Evolutionary conservation across 192 early-diverging fungal species (phyloP).

Genomic region (Coemansia asiatica): DNA sequence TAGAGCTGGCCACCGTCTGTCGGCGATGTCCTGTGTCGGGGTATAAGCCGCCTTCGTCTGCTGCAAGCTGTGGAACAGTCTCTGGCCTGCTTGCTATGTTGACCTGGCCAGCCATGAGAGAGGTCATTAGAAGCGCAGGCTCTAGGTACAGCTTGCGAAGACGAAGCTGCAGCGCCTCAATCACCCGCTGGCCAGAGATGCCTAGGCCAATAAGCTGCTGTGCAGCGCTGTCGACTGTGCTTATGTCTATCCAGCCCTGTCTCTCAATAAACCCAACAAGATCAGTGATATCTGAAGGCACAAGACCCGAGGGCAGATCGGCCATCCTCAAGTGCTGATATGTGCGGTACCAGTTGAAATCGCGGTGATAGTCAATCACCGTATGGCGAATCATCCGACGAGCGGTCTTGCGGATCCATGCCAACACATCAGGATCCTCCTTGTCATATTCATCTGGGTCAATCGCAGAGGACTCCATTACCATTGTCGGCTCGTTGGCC

Average conservation of each 20-base stretch:
- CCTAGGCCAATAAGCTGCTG: constrained; percentile 37
- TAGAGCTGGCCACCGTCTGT: neutral
- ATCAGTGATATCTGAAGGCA: constrained; percentile 29
- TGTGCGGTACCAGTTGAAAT: constrained; percentile 53
- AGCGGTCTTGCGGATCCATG: constrained; percentile 43
- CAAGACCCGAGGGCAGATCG: constrained; percentile 27
- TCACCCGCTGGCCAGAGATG: constrained; percentile 31
- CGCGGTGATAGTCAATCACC: constrained; percentile 48
- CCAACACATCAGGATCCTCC: constrained; percentile 48
- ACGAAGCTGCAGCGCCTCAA: constrained; percentile 45
- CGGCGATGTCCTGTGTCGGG: constrained; percentile 1
- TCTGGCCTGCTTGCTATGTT: constrained; percentile 1
- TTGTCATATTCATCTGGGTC: constrained; percentile 53
- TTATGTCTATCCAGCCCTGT: constrained; percentile 38
- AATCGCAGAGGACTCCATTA: constrained; percentile 46
- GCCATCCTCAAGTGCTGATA: constrained; percentile 50
- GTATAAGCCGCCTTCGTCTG: neutral
- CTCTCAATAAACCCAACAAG: constrained; percentile 46
- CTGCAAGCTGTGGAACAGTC: neutral
- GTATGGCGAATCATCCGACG: constrained; percentile 31
- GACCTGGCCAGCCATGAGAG: constrained; percentile 16
- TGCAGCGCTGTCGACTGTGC: constrained; percentile 25
- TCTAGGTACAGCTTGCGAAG: constrained; percentile 47
- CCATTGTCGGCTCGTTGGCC: constrained; percentile 46
- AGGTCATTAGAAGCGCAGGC: constrained; percentile 40